Percentiles rank a stretch among this genome's conserved stretches.
Evolutionary conservation across 768 basidiomycete genomes (phyloP).

Genomic region (Calocybe cyanea): DNA sequence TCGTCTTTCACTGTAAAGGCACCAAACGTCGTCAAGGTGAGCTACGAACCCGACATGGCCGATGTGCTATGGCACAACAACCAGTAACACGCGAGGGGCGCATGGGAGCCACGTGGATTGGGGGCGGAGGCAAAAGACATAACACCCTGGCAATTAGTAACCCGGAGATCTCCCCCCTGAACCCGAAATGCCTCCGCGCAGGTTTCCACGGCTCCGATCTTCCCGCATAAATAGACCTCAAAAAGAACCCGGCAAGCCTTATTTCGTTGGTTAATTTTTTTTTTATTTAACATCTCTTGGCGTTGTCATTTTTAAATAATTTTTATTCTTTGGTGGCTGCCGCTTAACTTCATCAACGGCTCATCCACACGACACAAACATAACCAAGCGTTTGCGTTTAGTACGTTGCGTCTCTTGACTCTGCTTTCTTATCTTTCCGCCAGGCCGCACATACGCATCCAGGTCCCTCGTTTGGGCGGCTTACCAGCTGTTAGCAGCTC

Average conservation of each 20-base stretch:
- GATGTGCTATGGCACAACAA: constrained; percentile 1
- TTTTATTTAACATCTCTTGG: constrained; percentile 1
- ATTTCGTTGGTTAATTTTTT: constrained; percentile 19
- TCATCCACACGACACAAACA: too few relatives aligned
- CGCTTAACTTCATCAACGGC: neutral
- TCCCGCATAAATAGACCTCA: constrained; percentile 30
- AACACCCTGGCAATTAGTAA: constrained; percentile 21
- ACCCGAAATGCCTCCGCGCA: constrained; percentile 35
- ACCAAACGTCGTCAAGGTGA: constrained; percentile 11
- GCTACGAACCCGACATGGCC: constrained; percentile 22
- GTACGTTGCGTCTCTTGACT: too few relatives aligned
- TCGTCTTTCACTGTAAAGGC: too few relatives aligned
- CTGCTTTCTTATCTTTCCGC: too few relatives aligned
- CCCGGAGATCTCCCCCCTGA: constrained; percentile 36
- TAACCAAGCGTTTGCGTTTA: too few relatives aligned
- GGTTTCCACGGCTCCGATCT: constrained; percentile 36
- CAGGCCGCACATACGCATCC: too few relatives aligned
- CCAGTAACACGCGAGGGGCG: constrained; percentile 18
- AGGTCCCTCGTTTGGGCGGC: too few relatives aligned
- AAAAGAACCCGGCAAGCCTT: constrained; percentile 27
- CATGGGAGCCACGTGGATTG: constrained; percentile 36
- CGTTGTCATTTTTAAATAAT: too few relatives aligned
- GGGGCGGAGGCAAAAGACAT: constrained; percentile 7
- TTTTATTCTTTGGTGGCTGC: too few relatives aligned
- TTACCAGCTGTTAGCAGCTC: too few relatives aligned